phyloP scores from a whole-genome alignment of 495 filamentous ascomycete species.

The Tuber calosporum region DNA sequence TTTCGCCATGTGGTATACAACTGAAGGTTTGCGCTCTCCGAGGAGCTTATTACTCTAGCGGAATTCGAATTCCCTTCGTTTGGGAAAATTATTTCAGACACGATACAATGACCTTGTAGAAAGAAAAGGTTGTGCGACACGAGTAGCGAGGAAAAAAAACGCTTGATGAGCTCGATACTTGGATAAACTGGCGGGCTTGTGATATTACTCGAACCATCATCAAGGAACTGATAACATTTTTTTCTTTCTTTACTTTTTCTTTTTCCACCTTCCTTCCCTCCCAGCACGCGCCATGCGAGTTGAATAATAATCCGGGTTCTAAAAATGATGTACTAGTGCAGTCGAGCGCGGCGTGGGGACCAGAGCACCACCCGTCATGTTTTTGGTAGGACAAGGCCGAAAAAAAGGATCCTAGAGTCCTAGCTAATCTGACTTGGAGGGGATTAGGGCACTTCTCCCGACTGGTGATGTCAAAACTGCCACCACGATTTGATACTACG shows the following conservation, averaged over 20 bases:
- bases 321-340: neutral
- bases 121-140: neutral
- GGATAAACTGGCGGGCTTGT: neutral
- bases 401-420: neutral
- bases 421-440: neutral
- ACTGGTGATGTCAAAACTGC: neutral
- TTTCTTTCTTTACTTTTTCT: slow-evolving; percentile 1
- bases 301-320: slow-evolving; percentile 3
- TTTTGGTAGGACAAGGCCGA: neutral
- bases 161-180: neutral
- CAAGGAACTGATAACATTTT: neutral
- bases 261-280: neutral
- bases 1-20: neutral
- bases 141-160: neutral
- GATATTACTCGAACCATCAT: neutral
- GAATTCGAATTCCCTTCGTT: neutral
- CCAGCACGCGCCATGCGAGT: neutral
- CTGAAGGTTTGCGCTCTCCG: neutral
- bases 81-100: neutral
- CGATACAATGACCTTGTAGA: neutral
- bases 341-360: neutral
- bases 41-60: neutral
- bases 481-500: neutral
- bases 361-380: neutral
- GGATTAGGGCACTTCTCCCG: neutral